These are phyloP conservation scores for Yamadazyma kanchanaburiensis DNA, from an alignment of 1,139 yeast genomes.

Conservation along the genomic window DNA sequence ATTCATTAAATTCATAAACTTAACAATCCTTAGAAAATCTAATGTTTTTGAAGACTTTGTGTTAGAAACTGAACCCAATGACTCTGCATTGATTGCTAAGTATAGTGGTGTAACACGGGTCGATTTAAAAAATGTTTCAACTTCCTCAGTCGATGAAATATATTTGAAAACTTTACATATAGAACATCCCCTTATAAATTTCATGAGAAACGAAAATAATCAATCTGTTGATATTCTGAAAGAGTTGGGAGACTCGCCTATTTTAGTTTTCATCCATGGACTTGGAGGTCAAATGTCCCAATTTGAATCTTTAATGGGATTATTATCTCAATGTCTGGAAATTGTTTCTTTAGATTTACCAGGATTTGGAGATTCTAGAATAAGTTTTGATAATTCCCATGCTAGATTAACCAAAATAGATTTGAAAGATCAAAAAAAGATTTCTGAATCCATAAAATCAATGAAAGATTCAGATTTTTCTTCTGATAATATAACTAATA, in stretches of 20 bases:
- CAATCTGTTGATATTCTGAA: slow-evolving; percentile 23
- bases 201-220: slow-evolving; percentile 38
- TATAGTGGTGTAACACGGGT: slow-evolving; percentile 38
- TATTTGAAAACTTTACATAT: slow-evolving; percentile 44
- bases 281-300: slow-evolving; percentile 77
- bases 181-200: slow-evolving; percentile 52
- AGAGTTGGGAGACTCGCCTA: slow-evolving; percentile 50
- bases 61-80: slow-evolving; percentile 45
- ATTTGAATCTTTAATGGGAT: slow-evolving; percentile 63
- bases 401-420: slow-evolving; percentile 23
- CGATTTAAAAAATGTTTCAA: slow-evolving; percentile 20
- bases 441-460: slow-evolving; percentile 25
- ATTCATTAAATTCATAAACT: slow-evolving; percentile 23
- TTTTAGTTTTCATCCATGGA: slow-evolving; percentile 65
- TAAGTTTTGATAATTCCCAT: slow-evolving; percentile 13
- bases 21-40: slow-evolving; percentile 18
- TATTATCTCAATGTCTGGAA: slow-evolving; percentile 64
- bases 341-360: slow-evolving; percentile 67
- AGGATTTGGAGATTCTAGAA: slow-evolving; percentile 64
- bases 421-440: slow-evolving; percentile 21
- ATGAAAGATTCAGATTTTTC: slow-evolving; percentile 45
- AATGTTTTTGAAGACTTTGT: slow-evolving; percentile 42
- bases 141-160: slow-evolving; percentile 30
- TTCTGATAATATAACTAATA: slow-evolving; percentile 47
- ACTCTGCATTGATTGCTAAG: slow-evolving; percentile 52